Evolutionary conservation across 352 stramenopile species (phyloP).

Genomic region (Phytophthora fragariaefolia): DNA sequence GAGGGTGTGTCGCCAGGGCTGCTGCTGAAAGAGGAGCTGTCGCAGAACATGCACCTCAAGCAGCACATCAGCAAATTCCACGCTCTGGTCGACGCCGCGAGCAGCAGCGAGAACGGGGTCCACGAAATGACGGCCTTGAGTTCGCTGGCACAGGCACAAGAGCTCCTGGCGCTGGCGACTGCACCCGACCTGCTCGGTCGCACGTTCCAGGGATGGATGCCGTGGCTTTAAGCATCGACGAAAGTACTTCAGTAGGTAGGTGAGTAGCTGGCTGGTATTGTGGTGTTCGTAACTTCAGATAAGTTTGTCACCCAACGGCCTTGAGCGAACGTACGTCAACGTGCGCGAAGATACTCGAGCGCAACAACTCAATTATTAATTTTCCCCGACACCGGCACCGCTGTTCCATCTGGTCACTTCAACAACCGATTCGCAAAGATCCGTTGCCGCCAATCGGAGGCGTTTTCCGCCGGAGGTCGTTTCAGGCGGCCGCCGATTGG

Average conservation of each 20-base stretch:
- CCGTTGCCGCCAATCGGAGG: too few species aligned
- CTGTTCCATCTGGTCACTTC: too few species aligned
- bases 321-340: too few species aligned
- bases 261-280: too few species aligned
- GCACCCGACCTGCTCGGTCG: conserved; percentile 82
- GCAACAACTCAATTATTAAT: too few species aligned
- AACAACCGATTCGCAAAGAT: too few species aligned
- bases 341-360: too few species aligned
- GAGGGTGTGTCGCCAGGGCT: conserved; percentile 71
- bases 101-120: conserved; percentile 9
- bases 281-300: conserved; percentile 2
- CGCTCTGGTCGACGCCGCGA: conserved; percentile 53
- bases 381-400: too few species aligned
- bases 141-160: conserved; percentile 79
- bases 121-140: conserved; percentile 44
- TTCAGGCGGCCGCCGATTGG: too few species aligned
- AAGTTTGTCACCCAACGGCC: background rate
- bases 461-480: too few species aligned
- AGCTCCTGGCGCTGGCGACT: conserved; percentile 83
- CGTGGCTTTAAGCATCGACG: conserved; percentile 74
- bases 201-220: conserved; percentile 87
- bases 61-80: conserved; percentile 66
- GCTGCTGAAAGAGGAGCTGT: conserved; percentile 77
- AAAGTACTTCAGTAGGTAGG: too few species aligned
- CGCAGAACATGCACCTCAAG: conserved; percentile 71